A percentile compares a stretch with the other conserved stretches of the same genome.
phyloP scores from a whole-genome alignment of 2,329 filamentous ascomycete species.

The Trichoderma endophyticum region DNA sequence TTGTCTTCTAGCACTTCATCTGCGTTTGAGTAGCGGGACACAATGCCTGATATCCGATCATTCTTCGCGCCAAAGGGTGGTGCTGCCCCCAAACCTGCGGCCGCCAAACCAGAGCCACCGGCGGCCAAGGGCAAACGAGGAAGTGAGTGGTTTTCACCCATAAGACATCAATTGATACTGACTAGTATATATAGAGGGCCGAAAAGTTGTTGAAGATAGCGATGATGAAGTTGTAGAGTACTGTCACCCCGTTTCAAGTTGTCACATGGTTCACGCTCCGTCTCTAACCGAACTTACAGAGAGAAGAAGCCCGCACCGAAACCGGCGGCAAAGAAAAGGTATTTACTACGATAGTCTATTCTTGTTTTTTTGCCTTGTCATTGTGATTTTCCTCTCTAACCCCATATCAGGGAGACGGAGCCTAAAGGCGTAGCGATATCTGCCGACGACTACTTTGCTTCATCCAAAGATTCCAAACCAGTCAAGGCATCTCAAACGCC shows the following conservation, averaged over 20 bases:
- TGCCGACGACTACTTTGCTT: conserved; percentile 57
- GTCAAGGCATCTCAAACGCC: conserved; percentile 36
- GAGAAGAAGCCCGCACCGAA: conserved; percentile 54
- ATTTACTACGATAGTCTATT: conserved; percentile 32
- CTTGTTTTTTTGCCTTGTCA: conserved; percentile 20
- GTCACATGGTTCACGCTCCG: background rate
- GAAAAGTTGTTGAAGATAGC: conserved; percentile 77
- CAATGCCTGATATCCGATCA: conserved; percentile 86
- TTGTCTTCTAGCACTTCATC: background rate
- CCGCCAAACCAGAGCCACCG: conserved; percentile 41
- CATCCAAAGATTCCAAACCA: conserved; percentile 41
- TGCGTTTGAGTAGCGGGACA: background rate
- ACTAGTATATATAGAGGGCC: conserved; percentile 40
- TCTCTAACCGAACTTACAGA: conserved; percentile 23
- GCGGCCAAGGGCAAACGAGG: conserved; percentile 43
- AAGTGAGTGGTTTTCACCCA: conserved; percentile 35
- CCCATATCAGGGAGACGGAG: conserved; percentile 36
- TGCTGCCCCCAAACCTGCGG: conserved; percentile 43
- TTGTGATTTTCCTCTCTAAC: conserved; percentile 1
- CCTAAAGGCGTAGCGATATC: conserved; percentile 51
- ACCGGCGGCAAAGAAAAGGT: conserved; percentile 52
- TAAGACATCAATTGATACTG: conserved; percentile 19
- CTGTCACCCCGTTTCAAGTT: background rate
- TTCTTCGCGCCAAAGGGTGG: conserved; percentile 82
- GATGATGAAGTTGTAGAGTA: conserved; percentile 69